Base-by-base conservation (phyloP, 108 stramenopile genomes). In the Epithemia pelagica region DNA sequence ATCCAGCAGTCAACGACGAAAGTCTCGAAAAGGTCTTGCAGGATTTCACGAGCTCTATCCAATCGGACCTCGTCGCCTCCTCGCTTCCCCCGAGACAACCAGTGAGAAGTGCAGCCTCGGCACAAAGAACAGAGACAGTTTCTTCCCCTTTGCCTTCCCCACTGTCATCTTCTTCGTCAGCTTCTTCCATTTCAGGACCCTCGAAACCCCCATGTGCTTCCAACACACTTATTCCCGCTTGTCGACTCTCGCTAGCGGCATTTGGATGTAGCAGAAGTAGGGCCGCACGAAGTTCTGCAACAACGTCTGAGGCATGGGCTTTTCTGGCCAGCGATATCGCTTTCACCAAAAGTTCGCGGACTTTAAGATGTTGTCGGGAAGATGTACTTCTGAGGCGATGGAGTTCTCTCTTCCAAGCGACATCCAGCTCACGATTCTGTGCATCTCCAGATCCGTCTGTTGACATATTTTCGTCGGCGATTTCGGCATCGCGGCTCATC, bases 241-340 rank as follows among this genome's bases (percentile, higher is more conserved):
- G 32, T 64, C 84, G 86, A 54, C 88, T 85, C 27, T 77, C 80
- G 23, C 77, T 78, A 32, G 85, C 88, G 0, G 91, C 81, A 20
- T 67, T 54, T 1, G 87, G 83, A 32, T 86, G 87, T 37, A 81
- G 71, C 57, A 84, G 67, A 22, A 85, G 76, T 0, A 92, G 69
- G 7, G 87, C 85, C 23, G 69, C 70, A 28, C 84, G 81, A 23
- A 92, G 71, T 54, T 85, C 77, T 10, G 77, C 83, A 27, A 89
- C 84, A 30, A 86, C 82, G 61, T 75, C 82, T 22, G 77, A 67
- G 7, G 83, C 62, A 60, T 90, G 83, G 28, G 87, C 80, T 64
- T 90, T 88, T 28, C 91, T 78, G 20, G 91, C 91, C 62, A 85
- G 78, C 52, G 87, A 74, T 60, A 92, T 84, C 0, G 91, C 91